Base-by-base conservation (phyloP, 2,329 filamentous ascomycete genomes). In the Aspergillus spinulosporus region DNA sequence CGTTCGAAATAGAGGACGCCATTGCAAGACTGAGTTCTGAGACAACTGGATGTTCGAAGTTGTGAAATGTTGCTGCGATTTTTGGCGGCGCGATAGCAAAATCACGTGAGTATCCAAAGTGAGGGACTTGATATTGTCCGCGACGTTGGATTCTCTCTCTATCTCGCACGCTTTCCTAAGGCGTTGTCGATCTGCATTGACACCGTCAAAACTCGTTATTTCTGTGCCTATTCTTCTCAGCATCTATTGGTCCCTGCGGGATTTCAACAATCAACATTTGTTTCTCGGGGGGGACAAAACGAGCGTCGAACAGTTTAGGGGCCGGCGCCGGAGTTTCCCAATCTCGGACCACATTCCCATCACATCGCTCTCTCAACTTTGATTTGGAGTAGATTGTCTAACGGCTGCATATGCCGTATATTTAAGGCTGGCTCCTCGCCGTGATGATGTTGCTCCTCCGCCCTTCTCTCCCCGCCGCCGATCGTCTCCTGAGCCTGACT, bases 341-440 rank as follows among this genome's bases (percentile, higher is more conserved):
- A 29, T 12, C 11, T 39, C 40, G 26, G 11, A 14, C 7, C 43
- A 21, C 21, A 21, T 12, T 44, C 11, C 28, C 26, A 12, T 29
- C 40, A 45, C 32, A 21, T n/a, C 36, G 44, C 15, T 46, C 46
- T 37, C n/a, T 46, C 29, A 51, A 21, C 21, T 11, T 45, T 34
- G 43, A 43, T 44, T 37, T 51, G 4, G 9, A 29, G 44, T 39
- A 44, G 47, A 49, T 39, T 67, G 65, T 68, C 63, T 60, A 59
- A 64, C 70, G 70, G 70, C 68, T 60, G 69, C 69, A 69, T 68
- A 70, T 69, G 72, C 72, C 71, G 71, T 66, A 62, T 61, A 62
- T 60, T 52, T 63, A 73, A 74, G 69, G 66, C 72, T 74, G 72
- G 72, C 72, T 74, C 69, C 68, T 67, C 64, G 62, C 71, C 66